A percentile compares a stretch with the other conserved stretches of the same genome.
phyloP scores from a whole-genome alignment of 176 grass and related monocot genomes.

The Cenchrus americanus region DNA sequence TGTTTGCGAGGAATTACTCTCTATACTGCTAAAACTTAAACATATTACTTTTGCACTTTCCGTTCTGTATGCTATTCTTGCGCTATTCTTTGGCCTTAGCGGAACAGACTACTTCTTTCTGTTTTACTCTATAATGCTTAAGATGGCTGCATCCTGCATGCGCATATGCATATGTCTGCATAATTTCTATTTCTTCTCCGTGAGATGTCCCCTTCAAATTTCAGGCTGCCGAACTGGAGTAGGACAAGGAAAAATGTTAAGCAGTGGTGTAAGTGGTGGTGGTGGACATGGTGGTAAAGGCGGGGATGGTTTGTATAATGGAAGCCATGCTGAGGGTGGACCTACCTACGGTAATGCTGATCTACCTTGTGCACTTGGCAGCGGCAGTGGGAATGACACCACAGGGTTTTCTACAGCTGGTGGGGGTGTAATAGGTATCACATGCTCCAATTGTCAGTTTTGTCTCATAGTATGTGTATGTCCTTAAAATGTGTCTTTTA shows the following conservation, averaged over 20 bases:
- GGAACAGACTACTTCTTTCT: background rate
- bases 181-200: background rate
- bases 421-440: slow-evolving; percentile 94
- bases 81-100: slow-evolving; percentile 19
- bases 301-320: slow-evolving; percentile 58
- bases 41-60: background rate
- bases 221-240: slow-evolving; percentile 90
- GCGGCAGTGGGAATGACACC: slow-evolving; percentile 92
- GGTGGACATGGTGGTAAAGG: slow-evolving; percentile 98
- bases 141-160: background rate
- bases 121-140: background rate
- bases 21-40: background rate
- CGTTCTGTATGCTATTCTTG: slow-evolving; percentile 10
- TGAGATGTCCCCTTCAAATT: slow-evolving; percentile 33
- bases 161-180: background rate
- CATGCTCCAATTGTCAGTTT: slow-evolving; percentile 14
- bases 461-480: slow-evolving; percentile 1
- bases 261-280: slow-evolving; percentile 71
- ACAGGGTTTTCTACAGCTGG: slow-evolving; percentile 73
- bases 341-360: slow-evolving; percentile 73
- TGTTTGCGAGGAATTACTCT: background rate
- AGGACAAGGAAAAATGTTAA: slow-evolving; percentile 72
- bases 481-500: slow-evolving; percentile 32
- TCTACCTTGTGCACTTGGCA: slow-evolving; percentile 98
- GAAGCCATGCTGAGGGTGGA: slow-evolving; percentile 62